These are phyloP conservation scores for Saccharomyces pastorianus DNA, from an alignment of 1,139 yeast species.

Conservation along the genomic window DNA sequence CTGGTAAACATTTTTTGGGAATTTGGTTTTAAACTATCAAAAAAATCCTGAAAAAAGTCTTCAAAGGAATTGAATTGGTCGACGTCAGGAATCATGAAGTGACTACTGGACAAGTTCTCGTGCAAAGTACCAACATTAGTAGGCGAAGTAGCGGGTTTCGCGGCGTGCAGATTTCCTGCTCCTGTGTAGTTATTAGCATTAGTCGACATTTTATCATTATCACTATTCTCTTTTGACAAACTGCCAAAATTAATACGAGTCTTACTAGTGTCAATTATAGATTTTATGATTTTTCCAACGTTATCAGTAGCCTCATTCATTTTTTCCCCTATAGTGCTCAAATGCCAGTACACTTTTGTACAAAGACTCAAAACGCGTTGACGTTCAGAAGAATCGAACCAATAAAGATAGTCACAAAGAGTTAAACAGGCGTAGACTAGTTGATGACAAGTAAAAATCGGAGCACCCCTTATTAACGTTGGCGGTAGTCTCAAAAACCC, in stretches of 20 bases:
- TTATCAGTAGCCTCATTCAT: constrained; percentile 49
- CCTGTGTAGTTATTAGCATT: constrained; percentile 6
- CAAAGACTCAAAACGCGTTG: constrained; percentile 38
- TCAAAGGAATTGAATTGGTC: constrained; percentile 42
- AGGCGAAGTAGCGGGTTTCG: constrained; percentile 18
- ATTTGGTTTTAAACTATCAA: constrained; percentile 30
- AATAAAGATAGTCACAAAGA: constrained; percentile 38
- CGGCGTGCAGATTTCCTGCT: background rate
- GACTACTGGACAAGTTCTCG: constrained; percentile 2
- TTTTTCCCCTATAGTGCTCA: constrained; percentile 45
- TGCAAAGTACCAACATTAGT: constrained; percentile 5
- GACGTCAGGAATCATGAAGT: constrained; percentile 34
- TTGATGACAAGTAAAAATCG: constrained; percentile 41
- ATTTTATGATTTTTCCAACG: constrained; percentile 44
- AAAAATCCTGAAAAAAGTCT: constrained; percentile 42
- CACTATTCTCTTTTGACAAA: background rate
- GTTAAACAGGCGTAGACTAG: constrained; percentile 46
- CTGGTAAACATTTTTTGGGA: constrained; percentile 23
- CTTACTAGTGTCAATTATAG: constrained; percentile 39
- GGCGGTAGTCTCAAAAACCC: constrained; percentile 39
- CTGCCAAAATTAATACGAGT: constrained; percentile 14
- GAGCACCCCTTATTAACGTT: constrained; percentile 43
- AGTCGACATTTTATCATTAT: background rate
- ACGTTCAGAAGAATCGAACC: constrained; percentile 33
- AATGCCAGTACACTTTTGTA: constrained; percentile 46